Evolutionary conservation across 108 stramenopile genomes (phyloP), one percentile per base, ranked within the genome.

Genomic region (Pseudonitzschia multiseries): DNA sequence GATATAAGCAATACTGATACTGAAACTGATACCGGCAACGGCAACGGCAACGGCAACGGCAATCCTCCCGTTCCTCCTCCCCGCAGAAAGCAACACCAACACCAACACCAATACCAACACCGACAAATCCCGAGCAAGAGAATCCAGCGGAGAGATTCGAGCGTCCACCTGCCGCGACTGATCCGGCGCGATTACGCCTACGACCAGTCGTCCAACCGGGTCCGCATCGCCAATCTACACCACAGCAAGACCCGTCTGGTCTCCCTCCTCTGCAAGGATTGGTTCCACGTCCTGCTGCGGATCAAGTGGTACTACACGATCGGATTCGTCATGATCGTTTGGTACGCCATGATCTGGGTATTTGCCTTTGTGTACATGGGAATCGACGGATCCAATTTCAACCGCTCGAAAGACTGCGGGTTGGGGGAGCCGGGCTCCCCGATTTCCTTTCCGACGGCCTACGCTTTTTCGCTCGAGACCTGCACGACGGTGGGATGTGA

Each of bases 381-480:
- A 24, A 59, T 89, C 28, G 93, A 94, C 70, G 24, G 62, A 10
- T 24, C 44, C 12, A 44, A 75, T 66, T 67, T 70, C 0, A 71
- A 74, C 5, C 29, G 68, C 0, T 0, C 0, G 2, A 18, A 40
- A 17, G 69, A 75, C 64, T 95, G 94, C 73, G 90, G 92, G n/a
- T 68, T 95, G 20, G 86, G 81, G 18, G 61, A 66, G 15, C 48
- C 60, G 8, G 79, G 79, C 42, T 31, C 56, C 28, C 85, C 83
- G 0, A 81, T 83, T 17, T 32, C 31, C 0, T 83, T 79, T 68
- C 24, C 62, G 27, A 72, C 75, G 21, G 83, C 86, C 8, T 92
- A 91, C 84, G 91, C 90, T 20, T 95, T 95, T 71, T 81, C 79
- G 18, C 76, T 95, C 15, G 88, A 92, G 65, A 93, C 92, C 10